Conservation (phyloP, 331 rosid genomes). For the Acacia pycnantha region DNA sequence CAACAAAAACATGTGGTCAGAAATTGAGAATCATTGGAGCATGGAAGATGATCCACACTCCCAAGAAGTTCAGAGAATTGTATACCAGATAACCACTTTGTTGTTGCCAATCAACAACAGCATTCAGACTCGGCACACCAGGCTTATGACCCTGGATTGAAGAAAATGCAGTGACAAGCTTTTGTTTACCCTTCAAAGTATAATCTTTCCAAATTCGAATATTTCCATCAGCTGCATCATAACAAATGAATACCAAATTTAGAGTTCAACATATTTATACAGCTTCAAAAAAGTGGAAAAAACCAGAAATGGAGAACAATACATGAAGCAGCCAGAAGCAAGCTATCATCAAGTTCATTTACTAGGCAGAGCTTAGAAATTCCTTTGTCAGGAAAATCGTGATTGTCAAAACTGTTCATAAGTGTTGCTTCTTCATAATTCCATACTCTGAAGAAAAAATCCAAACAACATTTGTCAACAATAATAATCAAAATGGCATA, state of each 20-base stretch:
- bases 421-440: conserved; percentile 78
- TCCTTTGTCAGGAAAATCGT: conserved; percentile 87
- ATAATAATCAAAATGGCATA: conserved; percentile 3
- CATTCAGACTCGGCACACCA: conserved; percentile 76
- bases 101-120: conserved; percentile 99
- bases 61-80: conserved; percentile 23
- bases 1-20: not conserved
- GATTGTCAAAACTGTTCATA: conserved; percentile 88
- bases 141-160: conserved; percentile 94
- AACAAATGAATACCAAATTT: conserved; percentile 22
- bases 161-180: conserved; percentile 96
- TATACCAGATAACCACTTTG: conserved; percentile 94
- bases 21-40: conserved; percentile 3
- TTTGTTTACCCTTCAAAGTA: conserved; percentile 69
- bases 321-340: conserved; percentile 99
- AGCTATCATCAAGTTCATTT: conserved; percentile 95
- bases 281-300: conserved; percentile 5
- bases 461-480: conserved; percentile 24
- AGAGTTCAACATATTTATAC: not conserved
- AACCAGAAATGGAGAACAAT: conserved; percentile 31
- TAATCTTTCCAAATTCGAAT: conserved; percentile 96
- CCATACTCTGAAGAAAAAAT: conserved; percentile 65
- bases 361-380: conserved; percentile 90
- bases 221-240: conserved; percentile 79
- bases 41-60: not conserved